These are phyloP conservation scores for Sophora flavescens DNA, from an alignment of 306 rosid species.

Conservation along the genomic window DNA sequence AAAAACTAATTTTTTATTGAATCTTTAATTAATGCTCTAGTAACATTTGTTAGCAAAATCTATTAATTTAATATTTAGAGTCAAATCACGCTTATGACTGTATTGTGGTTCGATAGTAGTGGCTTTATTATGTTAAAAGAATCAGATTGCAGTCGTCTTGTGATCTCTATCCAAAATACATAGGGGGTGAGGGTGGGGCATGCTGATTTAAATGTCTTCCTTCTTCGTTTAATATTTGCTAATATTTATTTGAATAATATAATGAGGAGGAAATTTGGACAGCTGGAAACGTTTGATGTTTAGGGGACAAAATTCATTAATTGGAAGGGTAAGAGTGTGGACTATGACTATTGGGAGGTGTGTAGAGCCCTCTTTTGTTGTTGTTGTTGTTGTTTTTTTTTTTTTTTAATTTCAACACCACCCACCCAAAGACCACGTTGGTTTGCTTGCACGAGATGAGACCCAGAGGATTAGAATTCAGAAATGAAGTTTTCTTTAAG, in stretches of 20 bases:
- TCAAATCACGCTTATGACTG: conserved; percentile 66
- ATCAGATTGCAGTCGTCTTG: conserved; percentile 16
- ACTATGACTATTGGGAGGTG: conserved; percentile 51
- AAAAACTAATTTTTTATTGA: too few species aligned
- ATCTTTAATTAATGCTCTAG: too few species aligned
- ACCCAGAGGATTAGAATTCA: not conserved
- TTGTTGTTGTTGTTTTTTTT: conserved; percentile 53
- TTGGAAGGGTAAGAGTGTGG: conserved; percentile 38
- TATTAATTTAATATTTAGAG: conserved; percentile 13
- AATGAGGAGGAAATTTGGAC: conserved; percentile 42
- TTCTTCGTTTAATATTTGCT: conserved; percentile 27
- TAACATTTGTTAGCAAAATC: too few species aligned
- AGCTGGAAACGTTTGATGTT: conserved; percentile 71
- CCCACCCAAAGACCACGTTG: conserved; percentile 61
- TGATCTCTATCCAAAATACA: conserved; percentile 41
- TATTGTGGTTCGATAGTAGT: conserved; percentile 44
- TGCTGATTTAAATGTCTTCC: conserved; percentile 25
- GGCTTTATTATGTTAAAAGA: conserved; percentile 54
- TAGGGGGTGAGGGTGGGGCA: not conserved
- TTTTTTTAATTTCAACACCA: conserved; percentile 41
- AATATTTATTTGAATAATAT: conserved; percentile 21
- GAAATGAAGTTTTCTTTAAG: not conserved
- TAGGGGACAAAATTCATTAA: conserved; percentile 64
- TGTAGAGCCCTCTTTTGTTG: conserved; percentile 49
- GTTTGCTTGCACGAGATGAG: conserved; percentile 56